Evolutionary conservation across 305 asterid genomes (phyloP).

Genomic region (Vinca major): DNA sequence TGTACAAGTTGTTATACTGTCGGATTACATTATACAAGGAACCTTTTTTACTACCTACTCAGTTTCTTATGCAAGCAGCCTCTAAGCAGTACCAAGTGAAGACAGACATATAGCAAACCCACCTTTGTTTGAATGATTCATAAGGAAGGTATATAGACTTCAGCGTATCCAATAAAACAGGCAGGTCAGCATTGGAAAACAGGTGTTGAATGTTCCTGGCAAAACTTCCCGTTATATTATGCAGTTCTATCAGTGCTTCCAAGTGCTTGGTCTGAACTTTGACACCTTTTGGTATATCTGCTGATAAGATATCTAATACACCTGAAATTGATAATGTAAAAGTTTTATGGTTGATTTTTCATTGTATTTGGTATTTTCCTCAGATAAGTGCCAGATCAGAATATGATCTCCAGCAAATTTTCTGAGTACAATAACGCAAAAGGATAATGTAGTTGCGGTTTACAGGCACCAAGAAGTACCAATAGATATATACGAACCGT

Average conservation of each 20-base stretch:
- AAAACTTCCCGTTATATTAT: conserved; percentile 81
- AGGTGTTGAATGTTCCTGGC: conserved; percentile 80
- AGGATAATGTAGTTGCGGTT: not conserved
- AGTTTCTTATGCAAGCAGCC: not conserved
- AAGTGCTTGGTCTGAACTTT: conserved; percentile 79
- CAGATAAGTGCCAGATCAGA: not conserved
- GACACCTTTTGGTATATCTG: conserved; percentile 81
- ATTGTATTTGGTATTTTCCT: not conserved
- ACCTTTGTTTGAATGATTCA: conserved; percentile 85
- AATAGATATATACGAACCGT: not conserved
- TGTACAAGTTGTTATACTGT: too few relatives aligned
- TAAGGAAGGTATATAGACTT: conserved; percentile 83
- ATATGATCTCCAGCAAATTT: not conserved
- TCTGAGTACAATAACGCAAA: not conserved
- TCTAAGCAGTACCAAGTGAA: not conserved
- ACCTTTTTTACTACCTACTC: too few relatives aligned
- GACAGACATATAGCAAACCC: conserved; percentile 14
- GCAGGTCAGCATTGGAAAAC: conserved; percentile 76
- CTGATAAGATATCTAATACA: conserved; percentile 80
- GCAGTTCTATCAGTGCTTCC: conserved; percentile 80
- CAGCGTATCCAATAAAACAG: conserved; percentile 60
- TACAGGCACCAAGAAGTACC: not conserved
- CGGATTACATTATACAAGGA: too few relatives aligned
- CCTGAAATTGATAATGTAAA: conserved; percentile 43
- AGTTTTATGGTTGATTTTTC: not conserved